phyloP scores from a whole-genome alignment of 257 asterid species.

The Knoxia roxburghii region DNA sequence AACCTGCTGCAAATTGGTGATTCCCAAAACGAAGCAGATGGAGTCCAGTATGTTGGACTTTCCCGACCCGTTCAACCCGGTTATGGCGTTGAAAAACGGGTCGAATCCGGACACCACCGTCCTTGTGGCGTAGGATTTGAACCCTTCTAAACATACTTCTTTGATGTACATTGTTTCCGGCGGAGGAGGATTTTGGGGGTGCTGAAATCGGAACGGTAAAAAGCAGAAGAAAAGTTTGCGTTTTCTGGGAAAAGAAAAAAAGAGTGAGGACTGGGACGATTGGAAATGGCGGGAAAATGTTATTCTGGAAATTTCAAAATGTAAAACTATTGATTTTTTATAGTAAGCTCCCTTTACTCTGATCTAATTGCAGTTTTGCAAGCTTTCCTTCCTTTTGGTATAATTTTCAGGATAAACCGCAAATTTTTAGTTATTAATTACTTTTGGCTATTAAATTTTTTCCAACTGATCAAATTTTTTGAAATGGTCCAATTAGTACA shows the following conservation, averaged over 20 bases:
- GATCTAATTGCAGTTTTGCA: neutral
- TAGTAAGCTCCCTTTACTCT: neutral
- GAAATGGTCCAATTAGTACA: no score
- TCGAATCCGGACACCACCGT: constrained; percentile 92
- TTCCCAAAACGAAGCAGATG: constrained; percentile 92
- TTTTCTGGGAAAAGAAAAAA: neutral
- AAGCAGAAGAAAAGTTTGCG: neutral
- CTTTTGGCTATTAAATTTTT: no score
- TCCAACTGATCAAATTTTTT: no score
- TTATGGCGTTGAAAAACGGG: constrained; percentile 89
- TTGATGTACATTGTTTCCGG: constrained; percentile 53
- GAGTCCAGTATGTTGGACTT: constrained; percentile 97
- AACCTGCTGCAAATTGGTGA: constrained; percentile 97
- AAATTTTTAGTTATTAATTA: no score
- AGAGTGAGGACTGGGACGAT: neutral
- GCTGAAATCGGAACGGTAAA: neutral
- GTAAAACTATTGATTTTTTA: neutral
- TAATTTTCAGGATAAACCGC: no score
- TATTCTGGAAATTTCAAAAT: constrained; percentile 3
- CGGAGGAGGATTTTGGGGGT: neutral
- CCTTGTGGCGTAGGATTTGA: constrained; percentile 92
- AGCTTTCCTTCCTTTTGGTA: no score
- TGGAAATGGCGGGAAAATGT: neutral
- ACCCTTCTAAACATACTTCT: constrained; percentile 91
- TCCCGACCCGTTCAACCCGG: constrained; percentile 94